Evolutionary conservation across 345 rosid species (phyloP).

Genomic region (Camelina neglecta): DNA sequence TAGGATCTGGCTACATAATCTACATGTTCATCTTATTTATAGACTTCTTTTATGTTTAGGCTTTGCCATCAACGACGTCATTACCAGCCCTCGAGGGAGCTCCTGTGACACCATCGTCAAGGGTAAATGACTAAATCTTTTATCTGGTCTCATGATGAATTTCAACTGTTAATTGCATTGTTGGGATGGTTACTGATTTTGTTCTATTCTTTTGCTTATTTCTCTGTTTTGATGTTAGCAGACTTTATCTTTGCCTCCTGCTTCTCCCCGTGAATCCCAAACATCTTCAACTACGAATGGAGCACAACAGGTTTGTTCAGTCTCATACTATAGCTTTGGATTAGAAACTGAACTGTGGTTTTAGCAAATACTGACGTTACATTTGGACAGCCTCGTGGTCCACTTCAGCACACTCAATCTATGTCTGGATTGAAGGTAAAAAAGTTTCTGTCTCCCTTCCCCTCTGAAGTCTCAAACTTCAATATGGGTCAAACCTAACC

Average conservation of each 20-base stretch:
- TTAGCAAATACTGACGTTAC: conserved; percentile 12
- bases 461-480: not conserved
- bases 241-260: conserved; percentile 59
- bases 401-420: conserved; percentile 45
- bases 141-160: conserved; percentile 4
- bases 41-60: conserved; percentile 41
- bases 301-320: conserved; percentile 57
- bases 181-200: conserved; percentile 9
- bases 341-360: conserved; percentile 16
- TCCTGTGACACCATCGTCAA: conserved; percentile 46
- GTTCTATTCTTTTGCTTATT: conserved; percentile 24
- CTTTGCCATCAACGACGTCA: conserved; percentile 42
- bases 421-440: conserved; percentile 51
- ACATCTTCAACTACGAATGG: conserved; percentile 51
- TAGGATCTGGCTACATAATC: not conserved
- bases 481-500: conserved; percentile 11
- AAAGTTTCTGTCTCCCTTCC: not conserved
- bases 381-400: conserved; percentile 46
- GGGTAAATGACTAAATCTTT: conserved; percentile 45
- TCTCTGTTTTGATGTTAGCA: conserved; percentile 43
- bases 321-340: not conserved
- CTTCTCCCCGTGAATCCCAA: conserved; percentile 51
- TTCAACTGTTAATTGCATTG: not conserved
- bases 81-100: conserved; percentile 47
- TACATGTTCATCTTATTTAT: conserved; percentile 17